Conservation (phyloP, 352 stramenopile genomes). For the Phytophthora chlamydospora region DNA sequence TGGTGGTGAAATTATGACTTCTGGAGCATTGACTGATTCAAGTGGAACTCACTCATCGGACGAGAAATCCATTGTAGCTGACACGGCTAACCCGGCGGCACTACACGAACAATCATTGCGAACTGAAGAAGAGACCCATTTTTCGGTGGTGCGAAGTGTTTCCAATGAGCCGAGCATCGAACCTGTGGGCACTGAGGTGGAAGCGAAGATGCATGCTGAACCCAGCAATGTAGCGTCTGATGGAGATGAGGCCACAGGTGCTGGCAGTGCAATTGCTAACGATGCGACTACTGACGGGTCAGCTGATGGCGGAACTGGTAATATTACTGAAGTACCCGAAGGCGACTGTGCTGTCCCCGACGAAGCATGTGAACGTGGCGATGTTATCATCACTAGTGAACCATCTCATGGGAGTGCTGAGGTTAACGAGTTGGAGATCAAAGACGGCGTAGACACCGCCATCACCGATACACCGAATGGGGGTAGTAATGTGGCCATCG, state of each 20-base stretch:
- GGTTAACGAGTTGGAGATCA: neutral
- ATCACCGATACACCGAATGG: neutral
- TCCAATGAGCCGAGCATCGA: constrained; percentile 1
- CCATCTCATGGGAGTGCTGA: neutral
- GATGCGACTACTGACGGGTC: constrained; percentile 1
- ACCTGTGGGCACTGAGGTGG: neutral
- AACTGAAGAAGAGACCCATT: constrained; percentile 6
- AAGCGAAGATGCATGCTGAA: neutral
- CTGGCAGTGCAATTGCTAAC: neutral
- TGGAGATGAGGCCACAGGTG: neutral
- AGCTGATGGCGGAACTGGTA: neutral
- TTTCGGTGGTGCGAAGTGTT: constrained; percentile 1
- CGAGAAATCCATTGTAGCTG: constrained; percentile 2
- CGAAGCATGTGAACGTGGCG: neutral
- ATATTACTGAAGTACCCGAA: constrained; percentile 2
- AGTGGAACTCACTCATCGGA: neutral
- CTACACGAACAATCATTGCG: neutral
- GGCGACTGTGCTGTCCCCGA: neutral
- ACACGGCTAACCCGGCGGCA: constrained; percentile 6
- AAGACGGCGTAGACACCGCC: neutral
- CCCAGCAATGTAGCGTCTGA: neutral
- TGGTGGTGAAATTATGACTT: neutral
- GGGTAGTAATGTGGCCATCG: neutral
- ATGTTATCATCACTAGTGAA: neutral
- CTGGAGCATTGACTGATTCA: neutral